Conservation (phyloP, 2,329 filamentous ascomycete genomes). For the Colletotrichum sp. region DNA sequence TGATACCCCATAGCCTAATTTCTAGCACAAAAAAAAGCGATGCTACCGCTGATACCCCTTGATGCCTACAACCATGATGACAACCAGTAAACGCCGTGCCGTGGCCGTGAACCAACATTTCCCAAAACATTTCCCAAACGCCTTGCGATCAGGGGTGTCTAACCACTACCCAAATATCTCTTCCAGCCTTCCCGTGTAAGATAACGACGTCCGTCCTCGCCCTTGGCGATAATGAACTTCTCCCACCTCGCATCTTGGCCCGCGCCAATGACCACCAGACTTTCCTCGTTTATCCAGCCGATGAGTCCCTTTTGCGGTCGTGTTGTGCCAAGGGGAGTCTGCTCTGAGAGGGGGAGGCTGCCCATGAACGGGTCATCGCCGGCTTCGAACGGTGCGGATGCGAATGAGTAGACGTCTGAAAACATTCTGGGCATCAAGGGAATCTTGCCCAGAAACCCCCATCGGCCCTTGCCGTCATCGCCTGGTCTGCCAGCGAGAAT, state of each 20-base stretch:
- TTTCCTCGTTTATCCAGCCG: conserved; percentile 81
- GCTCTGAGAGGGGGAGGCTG: conserved; percentile 46
- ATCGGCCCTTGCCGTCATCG: conserved; percentile 71
- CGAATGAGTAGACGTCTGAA: conserved; percentile 87
- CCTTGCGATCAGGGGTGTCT: background rate
- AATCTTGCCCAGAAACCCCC: conserved; percentile 83
- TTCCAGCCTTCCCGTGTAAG: conserved; percentile 82
- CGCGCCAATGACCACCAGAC: conserved; percentile 77
- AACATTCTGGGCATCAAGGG: conserved; percentile 87
- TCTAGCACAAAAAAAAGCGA: background rate
- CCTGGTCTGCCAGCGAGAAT: conserved; percentile 32
- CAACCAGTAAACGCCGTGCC: background rate
- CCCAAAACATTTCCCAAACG: background rate
- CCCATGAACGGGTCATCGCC: conserved; percentile 70
- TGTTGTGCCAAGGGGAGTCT: conserved; percentile 52
- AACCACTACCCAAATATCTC: conserved; percentile 65
- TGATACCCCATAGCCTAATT: background rate
- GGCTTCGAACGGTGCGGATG: conserved; percentile 80
- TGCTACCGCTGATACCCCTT: background rate
- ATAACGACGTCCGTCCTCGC: conserved; percentile 69
- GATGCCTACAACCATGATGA: background rate
- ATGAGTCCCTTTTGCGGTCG: conserved; percentile 81
- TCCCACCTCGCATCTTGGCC: conserved; percentile 87
- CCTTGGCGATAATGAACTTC: conserved; percentile 76
- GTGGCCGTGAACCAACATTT: background rate